Conservation (phyloP, 352 stramenopile species). For the Phytophthora hibernalis region DNA sequence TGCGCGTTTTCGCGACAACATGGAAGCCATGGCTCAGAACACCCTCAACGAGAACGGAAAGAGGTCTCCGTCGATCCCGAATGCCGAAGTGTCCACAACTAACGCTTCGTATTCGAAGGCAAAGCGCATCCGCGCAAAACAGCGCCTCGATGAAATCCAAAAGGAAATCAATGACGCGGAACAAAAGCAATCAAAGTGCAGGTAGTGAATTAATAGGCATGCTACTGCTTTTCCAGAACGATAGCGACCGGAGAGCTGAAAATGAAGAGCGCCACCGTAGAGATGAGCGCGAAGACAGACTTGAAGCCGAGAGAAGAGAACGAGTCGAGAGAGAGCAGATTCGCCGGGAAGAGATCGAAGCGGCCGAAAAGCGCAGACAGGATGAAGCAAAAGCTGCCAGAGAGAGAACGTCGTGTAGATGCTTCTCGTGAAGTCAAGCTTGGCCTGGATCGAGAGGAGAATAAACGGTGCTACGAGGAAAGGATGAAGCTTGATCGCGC, state of each 20-base stretch:
- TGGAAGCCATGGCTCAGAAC: neutral
- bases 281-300: neutral
- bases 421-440: neutral
- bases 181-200: too few relatives aligned
- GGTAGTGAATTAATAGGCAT: too few relatives aligned
- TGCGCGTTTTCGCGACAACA: slow-evolving; percentile 8
- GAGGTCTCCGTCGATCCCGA: neutral
- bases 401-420: neutral
- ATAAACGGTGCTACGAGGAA: neutral
- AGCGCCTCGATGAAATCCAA: neutral
- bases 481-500: neutral
- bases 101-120: neutral
- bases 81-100: neutral
- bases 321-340: neutral
- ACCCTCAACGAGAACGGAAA: slow-evolving; percentile 2
- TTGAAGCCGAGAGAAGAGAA: neutral
- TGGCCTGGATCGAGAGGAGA: neutral
- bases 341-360: neutral
- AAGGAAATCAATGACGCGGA: neutral
- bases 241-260: neutral
- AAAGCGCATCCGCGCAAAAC: neutral
- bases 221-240: too few relatives aligned
- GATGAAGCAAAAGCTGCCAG: neutral
- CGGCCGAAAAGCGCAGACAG: too few relatives aligned
- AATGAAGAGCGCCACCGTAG: neutral